Conservation (phyloP, 768 basidiomycete species). For the Boletus eberwhitei region DNA sequence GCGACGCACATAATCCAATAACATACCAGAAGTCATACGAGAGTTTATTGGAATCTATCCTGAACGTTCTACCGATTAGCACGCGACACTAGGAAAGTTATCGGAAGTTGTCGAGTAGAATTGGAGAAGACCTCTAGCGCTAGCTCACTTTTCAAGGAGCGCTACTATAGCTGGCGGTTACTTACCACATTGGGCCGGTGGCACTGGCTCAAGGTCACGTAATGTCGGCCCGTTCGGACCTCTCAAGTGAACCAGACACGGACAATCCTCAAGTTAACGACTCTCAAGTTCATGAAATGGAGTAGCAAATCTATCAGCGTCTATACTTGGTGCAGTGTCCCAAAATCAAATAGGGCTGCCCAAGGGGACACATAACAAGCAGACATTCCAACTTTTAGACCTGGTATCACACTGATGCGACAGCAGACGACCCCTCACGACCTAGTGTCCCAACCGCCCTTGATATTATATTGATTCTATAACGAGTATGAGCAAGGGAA, state of each 20-base stretch:
- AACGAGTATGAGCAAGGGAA: constrained; percentile 13
- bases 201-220: too few relatives aligned
- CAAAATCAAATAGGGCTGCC: neutral
- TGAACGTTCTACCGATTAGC: neutral
- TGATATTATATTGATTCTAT: constrained; percentile 25
- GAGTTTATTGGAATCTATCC: neutral
- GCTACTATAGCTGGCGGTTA: too few relatives aligned
- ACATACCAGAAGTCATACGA: constrained; percentile 19
- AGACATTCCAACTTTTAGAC: constrained; percentile 10
- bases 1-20: neutral
- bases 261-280: neutral
- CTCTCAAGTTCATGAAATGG: neutral
- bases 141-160: neutral
- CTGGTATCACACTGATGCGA: constrained; percentile 1
- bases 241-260: too few relatives aligned
- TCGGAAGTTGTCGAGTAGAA: neutral
- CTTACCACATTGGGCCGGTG: too few relatives aligned
- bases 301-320: neutral
- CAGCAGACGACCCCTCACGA: neutral
- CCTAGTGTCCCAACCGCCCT: neutral
- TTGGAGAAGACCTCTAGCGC: neutral
- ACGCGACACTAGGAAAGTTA: neutral
- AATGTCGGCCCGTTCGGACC: too few relatives aligned
- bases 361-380: neutral
- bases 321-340: neutral